Base-by-base conservation (phyloP, 2,329 filamentous ascomycete species). In the Alternaria atra region DNA sequence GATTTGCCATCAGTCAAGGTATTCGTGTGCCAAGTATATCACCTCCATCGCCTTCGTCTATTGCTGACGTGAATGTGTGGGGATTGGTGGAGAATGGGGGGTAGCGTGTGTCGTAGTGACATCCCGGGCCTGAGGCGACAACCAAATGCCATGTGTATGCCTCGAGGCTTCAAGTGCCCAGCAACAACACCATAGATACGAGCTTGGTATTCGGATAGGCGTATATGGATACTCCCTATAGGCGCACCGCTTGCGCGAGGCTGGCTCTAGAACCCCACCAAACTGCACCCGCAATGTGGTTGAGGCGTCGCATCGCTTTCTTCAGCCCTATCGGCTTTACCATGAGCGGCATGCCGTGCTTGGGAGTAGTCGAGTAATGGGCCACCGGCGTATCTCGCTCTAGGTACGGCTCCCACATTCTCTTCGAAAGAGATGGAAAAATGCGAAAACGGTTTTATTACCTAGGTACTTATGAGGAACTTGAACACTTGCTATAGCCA, bases 81-180 rank as follows among this genome's bases (percentile, higher is more conserved):
- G 70, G 68, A 75, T 75, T 75, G 73, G 73, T 74, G 73, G 73
- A 74, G 65, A 67, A 69, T 66, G 59, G 51, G 61, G 51, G 42
- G 30, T 53, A 52, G 60, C 52, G 15, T 42, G 23, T 48, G 17
- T 55, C 40, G 44, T 30, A 54, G 50, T 47, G 39, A 46, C 32
- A 52, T 40, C 29, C 46, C 20, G n/a, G 46, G 51, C 52, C 57
- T 56, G 46, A 60, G 47, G 46, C 52, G 53, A 60, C 57, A n/a
- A n/a, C 23, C 30, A n/a, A 51, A 44, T 39, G 30, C 57, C 57
- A 44, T 46, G 20, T 39, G n/a, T 46, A 42, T 50, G 35, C 48
- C 46, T 37, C 47, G 44, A 50, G 52, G 52, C 57, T 34, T 56
- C n/a, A 39, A 30, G 17, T 40, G 55, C 55, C 55, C 50, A 58